Evolutionary conservation across 345 rosid genomes (phyloP).

Genomic region (Garcia nutans): DNA sequence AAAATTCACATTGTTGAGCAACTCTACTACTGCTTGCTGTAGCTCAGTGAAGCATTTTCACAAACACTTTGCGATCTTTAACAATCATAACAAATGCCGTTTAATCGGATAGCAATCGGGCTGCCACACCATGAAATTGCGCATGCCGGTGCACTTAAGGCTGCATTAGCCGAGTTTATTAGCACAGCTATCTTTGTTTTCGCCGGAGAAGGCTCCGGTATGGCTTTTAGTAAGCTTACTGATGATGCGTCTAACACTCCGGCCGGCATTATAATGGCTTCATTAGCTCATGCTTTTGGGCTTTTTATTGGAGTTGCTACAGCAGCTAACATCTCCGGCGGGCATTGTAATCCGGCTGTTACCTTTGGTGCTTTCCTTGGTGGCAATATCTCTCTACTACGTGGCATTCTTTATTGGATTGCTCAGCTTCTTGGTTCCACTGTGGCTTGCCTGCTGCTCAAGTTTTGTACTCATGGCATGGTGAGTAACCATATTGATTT

Average conservation of each 20-base stretch:
- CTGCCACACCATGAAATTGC: neutral
- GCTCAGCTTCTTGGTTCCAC: conserved; percentile 21
- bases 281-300: conserved; percentile 25
- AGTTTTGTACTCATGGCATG: conserved; percentile 22
- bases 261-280: conserved; percentile 7
- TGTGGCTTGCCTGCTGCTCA: conserved; percentile 23
- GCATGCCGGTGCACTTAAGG: conserved; percentile 5
- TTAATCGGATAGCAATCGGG: conserved; percentile 14
- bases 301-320: conserved; percentile 2
- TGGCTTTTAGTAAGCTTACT: neutral
- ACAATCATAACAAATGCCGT: conserved; percentile 2
- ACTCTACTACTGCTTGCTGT: no score
- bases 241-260: conserved; percentile 17
- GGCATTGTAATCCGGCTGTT: neutral
- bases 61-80: no score
- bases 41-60: no score
- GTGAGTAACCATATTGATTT: neutral
- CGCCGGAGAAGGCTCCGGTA: conserved; percentile 13
- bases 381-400: neutral
- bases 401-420: conserved; percentile 19
- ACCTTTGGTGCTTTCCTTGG: neutral
- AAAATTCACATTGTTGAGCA: no score
- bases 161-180: conserved; percentile 23
- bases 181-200: conserved; percentile 19
- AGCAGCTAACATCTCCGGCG: neutral